Percentiles rank a stretch among this genome's conserved stretches.
phyloP scores from a whole-genome alignment of 192 early-diverging fungal genomes.

The Coemansia sp. region DNA sequence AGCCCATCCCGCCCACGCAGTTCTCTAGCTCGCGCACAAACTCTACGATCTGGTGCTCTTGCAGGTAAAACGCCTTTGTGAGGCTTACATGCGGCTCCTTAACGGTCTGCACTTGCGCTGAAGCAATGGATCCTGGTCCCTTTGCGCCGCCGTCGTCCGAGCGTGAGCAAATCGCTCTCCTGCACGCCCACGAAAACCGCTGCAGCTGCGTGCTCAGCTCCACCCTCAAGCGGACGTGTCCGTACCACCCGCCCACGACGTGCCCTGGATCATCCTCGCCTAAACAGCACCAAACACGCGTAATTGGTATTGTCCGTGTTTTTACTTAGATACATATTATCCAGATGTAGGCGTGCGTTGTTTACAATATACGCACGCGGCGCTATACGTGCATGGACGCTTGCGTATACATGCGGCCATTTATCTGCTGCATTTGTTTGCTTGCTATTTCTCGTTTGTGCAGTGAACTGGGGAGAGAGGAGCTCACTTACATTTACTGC shows the following conservation, averaged over 20 bases:
- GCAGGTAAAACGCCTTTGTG: slow-evolving; percentile 46
- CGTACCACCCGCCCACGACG: slow-evolving; percentile 48
- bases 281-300: neutral
- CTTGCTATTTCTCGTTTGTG: slow-evolving; percentile 5
- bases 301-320: neutral
- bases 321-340: neutral
- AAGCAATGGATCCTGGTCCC: neutral
- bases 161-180: slow-evolving; percentile 25
- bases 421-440: slow-evolving; percentile 11
- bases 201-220: slow-evolving; percentile 8
- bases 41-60: slow-evolving; percentile 45
- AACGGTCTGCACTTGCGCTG: neutral
- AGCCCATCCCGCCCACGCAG: neutral
- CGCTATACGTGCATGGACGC: neutral
- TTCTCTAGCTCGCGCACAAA: slow-evolving; percentile 32
- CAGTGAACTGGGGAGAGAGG: neutral
- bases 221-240: slow-evolving; percentile 36
- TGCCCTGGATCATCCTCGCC: slow-evolving; percentile 28
- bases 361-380: slow-evolving; percentile 6
- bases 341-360: neutral
- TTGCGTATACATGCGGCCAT: neutral
- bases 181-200: slow-evolving; percentile 13
- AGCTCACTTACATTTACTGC: slow-evolving; percentile 9
- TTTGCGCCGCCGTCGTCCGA: neutral
- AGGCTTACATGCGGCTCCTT: slow-evolving; percentile 44